Evolutionary conservation across 495 filamentous ascomycete species (phyloP).

Genomic region (Trypethelium eluteriae): DNA sequence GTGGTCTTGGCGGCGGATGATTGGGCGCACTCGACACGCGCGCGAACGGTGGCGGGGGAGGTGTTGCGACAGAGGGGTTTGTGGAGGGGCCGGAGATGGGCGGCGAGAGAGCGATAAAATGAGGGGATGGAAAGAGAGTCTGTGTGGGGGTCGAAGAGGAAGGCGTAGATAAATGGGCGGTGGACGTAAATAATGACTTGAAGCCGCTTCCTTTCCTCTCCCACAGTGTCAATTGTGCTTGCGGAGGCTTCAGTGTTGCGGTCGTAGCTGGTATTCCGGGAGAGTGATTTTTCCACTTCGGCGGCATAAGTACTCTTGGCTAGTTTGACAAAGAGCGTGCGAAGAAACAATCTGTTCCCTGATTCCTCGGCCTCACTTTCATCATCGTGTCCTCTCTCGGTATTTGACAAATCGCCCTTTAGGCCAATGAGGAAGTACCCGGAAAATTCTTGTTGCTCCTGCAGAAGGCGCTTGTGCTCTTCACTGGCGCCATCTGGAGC

Average conservation of each 20-base stretch:
- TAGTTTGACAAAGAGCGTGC: slow-evolving; percentile 45
- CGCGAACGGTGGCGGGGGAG: slow-evolving; percentile 43
- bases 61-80: slow-evolving; percentile 64
- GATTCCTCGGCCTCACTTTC: slow-evolving; percentile 18
- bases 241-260: background rate
- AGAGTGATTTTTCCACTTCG: background rate
- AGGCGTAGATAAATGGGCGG: slow-evolving; percentile 83
- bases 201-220: slow-evolving; percentile 40
- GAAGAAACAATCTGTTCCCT: slow-evolving; percentile 36
- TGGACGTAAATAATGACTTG: slow-evolving; percentile 69
- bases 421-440: slow-evolving; percentile 70
- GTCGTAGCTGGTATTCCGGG: background rate
- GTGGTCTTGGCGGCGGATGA: slow-evolving; percentile 31
- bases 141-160: slow-evolving; percentile 70
- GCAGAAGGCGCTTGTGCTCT: slow-evolving; percentile 26
- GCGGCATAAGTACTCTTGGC: background rate
- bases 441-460: slow-evolving; percentile 31
- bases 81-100: slow-evolving; percentile 71
- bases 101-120: slow-evolving; percentile 75
- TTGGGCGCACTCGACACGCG: slow-evolving; percentile 36
- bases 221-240: background rate
- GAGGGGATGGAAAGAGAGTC: slow-evolving; percentile 56
- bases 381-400: slow-evolving; percentile 35
- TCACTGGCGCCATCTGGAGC: slow-evolving; percentile 31
- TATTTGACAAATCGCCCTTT: slow-evolving; percentile 45